Percentiles rank a stretch among this genome's conserved stretches.
phyloP scores from a whole-genome alignment of 225 moss, liverwort and hornwort genomes.

The Polytrichum commune region DNA sequence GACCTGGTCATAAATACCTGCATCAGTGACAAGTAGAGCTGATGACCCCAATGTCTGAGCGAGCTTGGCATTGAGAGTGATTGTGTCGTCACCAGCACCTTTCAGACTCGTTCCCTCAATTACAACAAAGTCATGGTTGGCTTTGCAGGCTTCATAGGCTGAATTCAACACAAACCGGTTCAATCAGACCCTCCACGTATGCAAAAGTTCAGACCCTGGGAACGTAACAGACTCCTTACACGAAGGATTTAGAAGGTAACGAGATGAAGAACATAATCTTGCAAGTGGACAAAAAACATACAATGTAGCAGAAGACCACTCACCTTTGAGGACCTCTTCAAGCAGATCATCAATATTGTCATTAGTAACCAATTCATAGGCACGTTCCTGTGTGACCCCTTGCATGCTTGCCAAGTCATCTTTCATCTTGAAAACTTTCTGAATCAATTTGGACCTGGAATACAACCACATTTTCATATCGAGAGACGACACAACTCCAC shows the following conservation, averaged over 20 bases:
- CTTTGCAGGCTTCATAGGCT: conserved; percentile 76
- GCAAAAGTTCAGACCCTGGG: too few species aligned
- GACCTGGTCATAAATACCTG: conserved; percentile 31
- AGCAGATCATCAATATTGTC: conserved; percentile 79
- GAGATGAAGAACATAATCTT: neutral
- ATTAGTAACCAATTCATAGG: conserved; percentile 71
- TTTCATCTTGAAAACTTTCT: conserved; percentile 65
- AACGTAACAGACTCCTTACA: too few species aligned
- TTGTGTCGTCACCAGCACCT: conserved; percentile 81
- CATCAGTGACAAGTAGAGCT: conserved; percentile 78
- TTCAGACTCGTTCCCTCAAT: conserved; percentile 86
- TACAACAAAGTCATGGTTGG: conserved; percentile 77
- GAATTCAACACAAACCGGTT: conserved; percentile 14
- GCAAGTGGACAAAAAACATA: neutral
- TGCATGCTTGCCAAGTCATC: conserved; percentile 72
- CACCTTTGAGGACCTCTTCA: conserved; percentile 89
- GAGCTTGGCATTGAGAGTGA: conserved; percentile 78
- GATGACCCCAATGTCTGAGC: conserved; percentile 76
- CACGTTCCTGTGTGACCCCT: conserved; percentile 75
- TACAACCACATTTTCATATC: neutral
- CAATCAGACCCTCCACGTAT: neutral
- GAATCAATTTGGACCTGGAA: conserved; percentile 72
- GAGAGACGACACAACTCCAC: too few species aligned
- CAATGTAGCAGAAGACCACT: neutral
- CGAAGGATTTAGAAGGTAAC: too few species aligned